Conservation (phyloP, 2,329 filamentous ascomycete genomes). For the Pestalotiopsis sp. region DNA sequence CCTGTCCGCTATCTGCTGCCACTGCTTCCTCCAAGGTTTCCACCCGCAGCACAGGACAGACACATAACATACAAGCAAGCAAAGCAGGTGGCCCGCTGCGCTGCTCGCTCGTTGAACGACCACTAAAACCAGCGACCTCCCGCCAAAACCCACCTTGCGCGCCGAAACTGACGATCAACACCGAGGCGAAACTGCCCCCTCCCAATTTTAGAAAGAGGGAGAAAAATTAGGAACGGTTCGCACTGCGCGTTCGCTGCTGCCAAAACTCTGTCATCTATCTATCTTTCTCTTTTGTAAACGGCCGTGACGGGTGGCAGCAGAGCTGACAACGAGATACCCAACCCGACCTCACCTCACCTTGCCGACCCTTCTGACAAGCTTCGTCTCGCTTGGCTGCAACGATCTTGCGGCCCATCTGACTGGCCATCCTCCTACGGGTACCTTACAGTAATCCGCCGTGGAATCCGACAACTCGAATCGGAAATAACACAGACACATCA, state of each 20-base stretch:
- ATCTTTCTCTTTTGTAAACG: background rate
- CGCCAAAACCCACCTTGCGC: constrained; percentile 15
- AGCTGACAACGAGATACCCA: background rate
- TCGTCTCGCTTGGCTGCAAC: background rate
- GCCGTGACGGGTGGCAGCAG: background rate
- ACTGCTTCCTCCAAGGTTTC: constrained; percentile 14
- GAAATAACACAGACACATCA: background rate
- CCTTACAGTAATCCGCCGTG: background rate
- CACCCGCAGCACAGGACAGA: constrained; percentile 14
- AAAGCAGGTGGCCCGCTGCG: background rate
- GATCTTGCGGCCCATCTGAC: background rate
- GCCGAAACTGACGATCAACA: constrained; percentile 41
- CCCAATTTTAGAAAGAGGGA: constrained; percentile 11
- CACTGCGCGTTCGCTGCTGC: background rate
- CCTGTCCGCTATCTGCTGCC: background rate
- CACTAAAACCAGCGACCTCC: background rate
- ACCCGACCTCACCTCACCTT: background rate
- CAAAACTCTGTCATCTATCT: background rate
- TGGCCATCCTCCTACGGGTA: background rate
- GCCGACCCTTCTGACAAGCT: background rate
- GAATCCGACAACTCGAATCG: background rate
- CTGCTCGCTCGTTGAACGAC: background rate
- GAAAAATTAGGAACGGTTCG: background rate
- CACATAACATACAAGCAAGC: background rate
- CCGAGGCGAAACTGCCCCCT: constrained; percentile 31